A percentile compares a stretch with the other conserved stretches of the same genome.
Conservation (phyloP, 106 monocot genomes). For the Allium sativum region DNA sequence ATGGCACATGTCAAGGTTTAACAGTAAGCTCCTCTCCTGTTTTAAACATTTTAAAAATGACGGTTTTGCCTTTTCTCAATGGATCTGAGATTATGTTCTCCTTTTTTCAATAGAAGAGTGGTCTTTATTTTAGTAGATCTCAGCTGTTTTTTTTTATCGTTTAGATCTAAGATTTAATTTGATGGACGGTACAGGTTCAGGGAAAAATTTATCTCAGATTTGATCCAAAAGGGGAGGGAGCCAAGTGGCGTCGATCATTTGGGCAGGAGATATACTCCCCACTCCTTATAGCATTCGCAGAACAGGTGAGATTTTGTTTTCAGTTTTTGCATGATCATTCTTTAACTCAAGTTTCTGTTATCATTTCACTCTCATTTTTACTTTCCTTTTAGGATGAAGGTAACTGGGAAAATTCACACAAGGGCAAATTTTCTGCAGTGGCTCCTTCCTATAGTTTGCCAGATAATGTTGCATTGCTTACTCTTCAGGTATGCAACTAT, state of each 20-base stretch:
- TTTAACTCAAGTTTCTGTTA: too few relatives aligned
- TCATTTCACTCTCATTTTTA: background rate
- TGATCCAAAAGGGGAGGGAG: conserved; percentile 77
- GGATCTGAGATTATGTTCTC: background rate
- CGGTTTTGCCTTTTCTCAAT: background rate
- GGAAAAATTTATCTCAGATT: conserved; percentile 84
- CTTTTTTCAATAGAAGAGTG: background rate
- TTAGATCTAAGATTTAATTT: too few relatives aligned
- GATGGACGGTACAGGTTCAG: conserved; percentile 31
- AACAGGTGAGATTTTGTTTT: conserved; percentile 35
- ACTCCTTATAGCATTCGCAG: conserved; percentile 79
- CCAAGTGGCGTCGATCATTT: conserved; percentile 79
- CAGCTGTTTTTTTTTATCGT: too few relatives aligned
- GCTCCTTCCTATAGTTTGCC: conserved; percentile 82
- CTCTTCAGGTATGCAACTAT: conserved; percentile 63
- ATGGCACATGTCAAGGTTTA: conserved; percentile 50
- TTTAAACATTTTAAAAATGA: background rate
- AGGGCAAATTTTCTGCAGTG: conserved; percentile 65
- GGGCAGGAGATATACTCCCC: conserved; percentile 98
- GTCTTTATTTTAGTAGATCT: too few relatives aligned
- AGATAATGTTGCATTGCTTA: conserved; percentile 84
- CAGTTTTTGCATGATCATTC: too few relatives aligned
- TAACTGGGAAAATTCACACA: conserved; percentile 55
- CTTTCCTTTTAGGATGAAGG: conserved; percentile 32
- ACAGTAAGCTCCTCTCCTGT: conserved; percentile 34